Base-by-base conservation (phyloP, 2,329 filamentous ascomycete species). In the Penicillium glabrum region DNA sequence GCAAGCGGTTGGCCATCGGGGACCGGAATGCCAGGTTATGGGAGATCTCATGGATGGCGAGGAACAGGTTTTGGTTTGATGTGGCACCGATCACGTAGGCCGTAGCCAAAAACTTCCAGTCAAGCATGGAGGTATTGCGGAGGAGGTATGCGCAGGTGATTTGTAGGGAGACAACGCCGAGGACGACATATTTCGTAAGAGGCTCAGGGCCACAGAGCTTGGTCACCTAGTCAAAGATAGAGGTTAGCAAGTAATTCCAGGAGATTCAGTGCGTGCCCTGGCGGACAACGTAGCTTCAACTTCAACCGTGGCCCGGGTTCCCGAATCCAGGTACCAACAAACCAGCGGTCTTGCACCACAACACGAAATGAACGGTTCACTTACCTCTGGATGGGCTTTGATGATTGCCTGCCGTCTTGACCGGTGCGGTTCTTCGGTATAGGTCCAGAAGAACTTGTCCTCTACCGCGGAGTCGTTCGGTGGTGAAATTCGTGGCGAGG, bases 41-140 rank as follows among this genome's bases (percentile, higher is more conserved):
- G 16, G 91, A 96, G 74, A 99, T 98, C 78, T 99, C 95, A 79
- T 99, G 95, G 71, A 99, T 99, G 57, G 95, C 92, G 43, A 99
- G 87, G 80, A 99, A 99, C 50, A 98, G 85, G 76, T 99, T 99
- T 82, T 99, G 95, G 81, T 98, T 99, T 53, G 93, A 88, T 0
- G 95, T 98, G 29, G 95, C 95, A 56, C 95, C 95, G 61, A 99
- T 83, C 53, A 96, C 79, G 77, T 99, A 99, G 62, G 91, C 92
- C 0, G 92, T 89, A 54, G 88, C 82, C 82, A 96, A 88, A 80
- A 96, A 97, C 62, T 82, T 86, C 84, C 87, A 90, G 57, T 91
- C 95, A 68, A 93, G 83, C 72, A 98, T 86, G 16, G 91, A 78
- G 2, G 89, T 89, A 69, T 92, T 80, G 61, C 87, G 86, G 27